These are phyloP conservation scores for Curvularia hawaiiensis DNA, from an alignment of 2,329 filamentous ascomycete genomes.

Conservation along the genomic window DNA sequence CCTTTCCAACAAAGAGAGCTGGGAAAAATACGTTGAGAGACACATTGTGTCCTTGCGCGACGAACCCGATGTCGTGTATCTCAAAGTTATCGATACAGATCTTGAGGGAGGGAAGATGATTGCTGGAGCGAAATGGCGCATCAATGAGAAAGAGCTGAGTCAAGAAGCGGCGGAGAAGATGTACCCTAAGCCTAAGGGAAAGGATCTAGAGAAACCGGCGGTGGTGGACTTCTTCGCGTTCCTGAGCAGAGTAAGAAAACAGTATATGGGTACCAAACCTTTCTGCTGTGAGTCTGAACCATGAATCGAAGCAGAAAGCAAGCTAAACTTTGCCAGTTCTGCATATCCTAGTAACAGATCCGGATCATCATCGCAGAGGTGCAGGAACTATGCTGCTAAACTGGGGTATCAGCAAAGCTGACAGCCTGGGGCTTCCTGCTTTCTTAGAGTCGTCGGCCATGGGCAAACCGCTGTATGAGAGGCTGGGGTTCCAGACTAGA, in stretches of 20 bases:
- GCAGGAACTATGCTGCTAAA: conserved; percentile 48
- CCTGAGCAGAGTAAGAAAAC: conserved; percentile 30
- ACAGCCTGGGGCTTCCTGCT: conserved; percentile 46
- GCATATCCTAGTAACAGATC: conserved; percentile 43
- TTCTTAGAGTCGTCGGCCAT: conserved; percentile 51
- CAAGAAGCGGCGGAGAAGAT: conserved; percentile 39
- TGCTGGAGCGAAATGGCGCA: conserved; percentile 44
- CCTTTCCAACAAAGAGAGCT: conserved; percentile 25
- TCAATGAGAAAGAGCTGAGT: conserved; percentile 40
- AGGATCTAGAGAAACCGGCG: conserved; percentile 33
- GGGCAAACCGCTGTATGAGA: conserved; percentile 50
- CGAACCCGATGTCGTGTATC: conserved; percentile 35
- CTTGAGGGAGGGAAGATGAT: conserved; percentile 38
- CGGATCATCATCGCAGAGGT: conserved; percentile 50
- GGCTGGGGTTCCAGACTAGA: conserved; percentile 30
- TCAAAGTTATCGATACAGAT: conserved; percentile 45
- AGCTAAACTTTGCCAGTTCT: conserved; percentile 27
- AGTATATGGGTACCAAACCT: conserved; percentile 44
- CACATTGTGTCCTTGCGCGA: conserved; percentile 31
- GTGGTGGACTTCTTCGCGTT: conserved; percentile 37
- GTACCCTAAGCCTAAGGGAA: conserved; percentile 32
- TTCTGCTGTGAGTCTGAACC: conserved; percentile 36
- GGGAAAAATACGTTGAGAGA: conserved; percentile 29
- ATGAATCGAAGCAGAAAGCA: not conserved
- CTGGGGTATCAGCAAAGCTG: conserved; percentile 49